Base-by-base conservation (phyloP, 1,139 yeast species). In the Zygotorulaspora mrakii region DNA sequence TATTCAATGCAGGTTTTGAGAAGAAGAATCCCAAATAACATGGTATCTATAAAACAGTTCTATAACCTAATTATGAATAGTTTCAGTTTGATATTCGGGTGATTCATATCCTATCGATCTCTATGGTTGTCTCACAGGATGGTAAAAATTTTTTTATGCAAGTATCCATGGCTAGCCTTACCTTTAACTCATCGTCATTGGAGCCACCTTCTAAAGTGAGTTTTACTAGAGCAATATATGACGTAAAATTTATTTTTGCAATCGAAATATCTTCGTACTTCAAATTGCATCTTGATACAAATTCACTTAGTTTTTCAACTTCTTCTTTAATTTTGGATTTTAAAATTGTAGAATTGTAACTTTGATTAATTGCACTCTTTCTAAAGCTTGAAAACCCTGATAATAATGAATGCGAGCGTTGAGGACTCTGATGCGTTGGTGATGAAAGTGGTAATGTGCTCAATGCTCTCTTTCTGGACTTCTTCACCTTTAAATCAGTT, bases 1-100 rank as follows among this genome's bases (percentile, higher is more conserved):
- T 82, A 43, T 87, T 89, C 59, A 91, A 83, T 51, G 81, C 91
- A 1, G 76, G 79, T 36, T 69, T 77, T 10, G 86, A 86, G 32
- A 74, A 71, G 48, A 81, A 78, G 53, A 84, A 85, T 52, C 89
- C 88, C 1, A 67, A 71, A 37, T 74, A 55, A 54, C 2, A 22
- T 24, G 9, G 23, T 23, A 20, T 22, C 32, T 23, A 27, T 33
- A 35, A 4, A 4, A 14, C 8, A 10, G 26, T 22, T 12, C 8
- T 6, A 18, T 29, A 11, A 29, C 9, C 8, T 14, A 16, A 10
- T 13, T n/a, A 10, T 11, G 11, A 11, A 29, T 9, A 10, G 7
- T 13, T 13, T 14, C 5, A 3, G 11, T 29, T 12, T 7, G 12
- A 5, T 31, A 24, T 31, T 23, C 27, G 12, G 13, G 9, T 6